phyloP scores from a whole-genome alignment of 495 filamentous ascomycete species.

The Neurospora pannonica region DNA sequence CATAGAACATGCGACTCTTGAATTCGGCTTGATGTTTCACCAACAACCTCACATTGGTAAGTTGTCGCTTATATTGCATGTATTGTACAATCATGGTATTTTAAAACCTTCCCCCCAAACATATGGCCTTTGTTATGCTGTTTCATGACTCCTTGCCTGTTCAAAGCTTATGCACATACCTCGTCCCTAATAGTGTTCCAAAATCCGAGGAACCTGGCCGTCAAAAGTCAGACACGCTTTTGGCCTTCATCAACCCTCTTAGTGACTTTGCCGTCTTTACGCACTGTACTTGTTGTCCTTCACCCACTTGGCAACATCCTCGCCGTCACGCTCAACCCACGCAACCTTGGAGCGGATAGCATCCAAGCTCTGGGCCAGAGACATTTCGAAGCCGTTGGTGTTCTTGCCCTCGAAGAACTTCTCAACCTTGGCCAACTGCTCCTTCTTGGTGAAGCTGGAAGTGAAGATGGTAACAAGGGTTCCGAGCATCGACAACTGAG shows the following conservation, averaged over 20 bases:
- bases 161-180: not conserved
- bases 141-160: not conserved
- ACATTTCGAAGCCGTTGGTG: conserved; percentile 63
- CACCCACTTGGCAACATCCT: conserved; percentile 47
- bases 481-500: conserved; percentile 75
- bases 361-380: conserved; percentile 53
- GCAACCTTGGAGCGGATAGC: conserved; percentile 49
- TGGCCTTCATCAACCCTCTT: not conserved
- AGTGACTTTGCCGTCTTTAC: conserved; percentile 3
- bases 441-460: conserved; percentile 65
- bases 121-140: not conserved
- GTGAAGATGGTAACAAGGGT: conserved; percentile 77
- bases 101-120: not conserved
- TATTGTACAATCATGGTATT: not conserved
- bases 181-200: not conserved
- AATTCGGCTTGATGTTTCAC: not conserved
- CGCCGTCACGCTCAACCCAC: conserved; percentile 48
- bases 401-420: conserved; percentile 72
- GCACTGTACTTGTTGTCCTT: conserved; percentile 27
- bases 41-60: not conserved
- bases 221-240: conserved; percentile 9
- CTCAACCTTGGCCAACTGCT: conserved; percentile 65
- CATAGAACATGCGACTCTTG: not conserved
- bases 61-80: not conserved
- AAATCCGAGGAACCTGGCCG: conserved; percentile 1